Evolutionary conservation across 371 early-diverging fungal species (phyloP).

Genomic region (Apophysomyces sp.): DNA sequence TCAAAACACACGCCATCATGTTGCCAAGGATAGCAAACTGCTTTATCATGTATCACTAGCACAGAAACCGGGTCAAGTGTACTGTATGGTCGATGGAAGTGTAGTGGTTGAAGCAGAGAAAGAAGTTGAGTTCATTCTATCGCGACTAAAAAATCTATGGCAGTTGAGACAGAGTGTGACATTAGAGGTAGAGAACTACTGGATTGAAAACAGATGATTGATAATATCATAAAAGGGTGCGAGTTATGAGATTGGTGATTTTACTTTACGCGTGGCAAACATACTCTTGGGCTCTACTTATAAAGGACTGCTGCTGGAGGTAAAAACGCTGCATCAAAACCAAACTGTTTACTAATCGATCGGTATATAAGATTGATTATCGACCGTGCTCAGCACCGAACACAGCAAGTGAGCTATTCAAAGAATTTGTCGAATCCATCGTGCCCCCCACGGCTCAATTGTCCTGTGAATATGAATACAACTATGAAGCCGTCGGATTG

Average conservation of each 20-base stretch:
- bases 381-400: conserved; percentile 49
- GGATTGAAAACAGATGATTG: not conserved
- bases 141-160: conserved; percentile 52
- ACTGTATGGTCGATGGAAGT: conserved; percentile 56
- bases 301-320: conserved; percentile 51
- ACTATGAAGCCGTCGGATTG: conserved; percentile 45
- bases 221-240: conserved; percentile 29
- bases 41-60: conserved; percentile 48
- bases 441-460: conserved; percentile 46
- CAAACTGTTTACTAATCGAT: no score
- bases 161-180: conserved; percentile 43
- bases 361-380: conserved; percentile 50
- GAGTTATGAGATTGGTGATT: conserved; percentile 54
- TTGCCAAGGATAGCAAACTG: conserved; percentile 31
- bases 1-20: conserved; percentile 5
- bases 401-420: conserved; percentile 31
- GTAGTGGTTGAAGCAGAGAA: conserved; percentile 53
- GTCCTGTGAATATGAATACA: conserved; percentile 48
- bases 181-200: conserved; percentile 39
- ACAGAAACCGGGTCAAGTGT: conserved; percentile 46
- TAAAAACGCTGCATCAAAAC: not conserved
- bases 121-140: conserved; percentile 45
- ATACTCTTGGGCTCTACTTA: conserved; percentile 48
- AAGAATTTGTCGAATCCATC: conserved; percentile 46
- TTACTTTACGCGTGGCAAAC: conserved; percentile 51